phyloP scores from a whole-genome alignment of 1,284 basidiomycete species.

The Hemileia vastatrix region DNA sequence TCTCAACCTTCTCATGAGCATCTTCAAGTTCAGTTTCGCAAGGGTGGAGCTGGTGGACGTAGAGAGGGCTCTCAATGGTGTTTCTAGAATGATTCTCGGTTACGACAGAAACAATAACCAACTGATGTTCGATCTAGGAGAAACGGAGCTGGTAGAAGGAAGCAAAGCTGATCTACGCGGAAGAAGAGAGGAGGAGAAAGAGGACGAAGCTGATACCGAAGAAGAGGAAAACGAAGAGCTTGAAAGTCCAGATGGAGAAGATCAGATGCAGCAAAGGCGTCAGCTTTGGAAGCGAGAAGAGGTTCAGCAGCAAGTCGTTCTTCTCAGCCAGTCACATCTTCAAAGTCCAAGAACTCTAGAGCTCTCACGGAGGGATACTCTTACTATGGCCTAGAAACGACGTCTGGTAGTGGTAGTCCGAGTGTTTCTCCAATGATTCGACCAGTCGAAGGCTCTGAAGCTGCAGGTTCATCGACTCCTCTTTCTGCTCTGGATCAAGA shows the following conservation, averaged over 20 bases:
- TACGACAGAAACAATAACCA: slow-evolving; percentile 4
- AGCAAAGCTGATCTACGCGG: too few species aligned
- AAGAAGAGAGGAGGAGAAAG: background rate
- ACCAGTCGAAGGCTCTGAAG: background rate
- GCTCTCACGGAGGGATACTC: slow-evolving; percentile 37
- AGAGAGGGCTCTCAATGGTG: slow-evolving; percentile 29
- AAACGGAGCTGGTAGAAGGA: slow-evolving; percentile 3
- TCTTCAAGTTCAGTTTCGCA: slow-evolving; percentile 40
- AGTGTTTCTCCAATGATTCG: background rate
- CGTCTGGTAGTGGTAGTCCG: slow-evolving; percentile 25
- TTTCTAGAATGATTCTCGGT: slow-evolving; percentile 31
- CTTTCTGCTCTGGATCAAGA: background rate
- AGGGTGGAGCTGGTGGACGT: slow-evolving; percentile 31
- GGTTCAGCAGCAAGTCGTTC: background rate
- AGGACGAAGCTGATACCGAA: background rate
- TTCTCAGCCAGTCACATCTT: background rate
- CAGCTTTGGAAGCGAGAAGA: background rate
- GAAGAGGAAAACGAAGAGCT: background rate
- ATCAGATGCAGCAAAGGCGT: background rate
- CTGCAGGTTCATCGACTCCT: background rate
- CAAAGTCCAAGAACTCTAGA: slow-evolving; percentile 29
- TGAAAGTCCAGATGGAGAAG: background rate
- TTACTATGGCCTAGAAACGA: slow-evolving; percentile 38
- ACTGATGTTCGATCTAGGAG: background rate
- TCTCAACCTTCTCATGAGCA: slow-evolving; percentile 33